Percentiles rank a stretch among this genome's conserved stretches.
phyloP scores from a whole-genome alignment of 2,329 filamentous ascomycete species.

The Alternaria brassicicola region DNA sequence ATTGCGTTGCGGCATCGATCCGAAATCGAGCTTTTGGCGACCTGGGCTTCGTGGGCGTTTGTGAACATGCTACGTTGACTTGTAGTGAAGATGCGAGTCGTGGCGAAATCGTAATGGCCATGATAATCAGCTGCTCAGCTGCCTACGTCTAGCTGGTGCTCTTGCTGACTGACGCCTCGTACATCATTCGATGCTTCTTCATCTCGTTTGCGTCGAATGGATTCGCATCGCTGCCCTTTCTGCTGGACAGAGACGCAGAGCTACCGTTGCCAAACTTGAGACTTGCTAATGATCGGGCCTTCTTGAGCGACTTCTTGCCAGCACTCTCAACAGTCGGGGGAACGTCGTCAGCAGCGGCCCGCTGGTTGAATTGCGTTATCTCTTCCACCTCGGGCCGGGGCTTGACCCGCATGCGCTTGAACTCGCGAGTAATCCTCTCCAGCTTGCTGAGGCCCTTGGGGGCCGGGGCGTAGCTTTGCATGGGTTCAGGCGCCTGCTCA shows the following conservation, averaged over 20 bases:
- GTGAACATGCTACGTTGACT: conserved; percentile 19
- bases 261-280: conserved; percentile 40
- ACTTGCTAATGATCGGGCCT: conserved; percentile 44
- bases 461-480: conserved; percentile 22
- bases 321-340: conserved; percentile 29
- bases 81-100: conserved; percentile 18
- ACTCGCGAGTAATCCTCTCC: conserved; percentile 64
- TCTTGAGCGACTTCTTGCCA: conserved; percentile 45
- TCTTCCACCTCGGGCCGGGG: conserved; percentile 59
- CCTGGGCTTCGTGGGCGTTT: conserved; percentile 7
- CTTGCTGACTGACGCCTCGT: conserved; percentile 38
- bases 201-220: conserved; percentile 47
- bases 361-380: conserved; percentile 46
- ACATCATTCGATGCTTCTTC: conserved; percentile 45
- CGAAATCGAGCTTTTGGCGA: conserved; percentile 7
- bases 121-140: background rate
- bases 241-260: conserved; percentile 39
- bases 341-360: conserved; percentile 22
- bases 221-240: conserved; percentile 42
- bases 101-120: conserved; percentile 27
- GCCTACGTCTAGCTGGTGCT: conserved; percentile 11
- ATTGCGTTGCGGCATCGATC: conserved; percentile 8
- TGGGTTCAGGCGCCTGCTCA: conserved; percentile 28
- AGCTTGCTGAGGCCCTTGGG: conserved; percentile 56
- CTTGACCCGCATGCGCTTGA: conserved; percentile 63